Evolutionary conservation across 1,284 basidiomycete species (phyloP).

Genomic region (Rhodotorula sp.): DNA sequence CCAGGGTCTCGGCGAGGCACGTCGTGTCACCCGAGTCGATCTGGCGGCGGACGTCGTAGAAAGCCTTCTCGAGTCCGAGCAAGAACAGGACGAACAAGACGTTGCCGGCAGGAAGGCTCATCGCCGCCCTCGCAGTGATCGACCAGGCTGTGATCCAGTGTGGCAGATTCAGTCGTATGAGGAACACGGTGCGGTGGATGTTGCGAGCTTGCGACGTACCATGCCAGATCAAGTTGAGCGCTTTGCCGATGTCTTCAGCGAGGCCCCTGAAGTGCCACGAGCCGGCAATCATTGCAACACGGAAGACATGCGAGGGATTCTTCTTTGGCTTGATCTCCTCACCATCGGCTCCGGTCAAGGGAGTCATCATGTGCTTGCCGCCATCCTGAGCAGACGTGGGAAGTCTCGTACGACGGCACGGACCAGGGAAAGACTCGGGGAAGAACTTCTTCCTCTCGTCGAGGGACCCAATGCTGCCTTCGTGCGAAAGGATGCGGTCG

Average conservation of each 20-base stretch:
- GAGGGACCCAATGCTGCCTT: too few relatives aligned
- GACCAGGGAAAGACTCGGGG: too few relatives aligned
- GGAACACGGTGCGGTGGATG: slow-evolving; percentile 8
- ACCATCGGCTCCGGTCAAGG: background rate
- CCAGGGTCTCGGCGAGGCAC: too few relatives aligned
- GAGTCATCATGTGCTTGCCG: background rate
- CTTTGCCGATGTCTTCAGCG: slow-evolving; percentile 7
- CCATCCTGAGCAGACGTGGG: too few relatives aligned
- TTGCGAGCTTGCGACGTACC: slow-evolving; percentile 1
- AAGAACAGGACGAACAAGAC: too few relatives aligned
- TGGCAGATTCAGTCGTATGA: background rate
- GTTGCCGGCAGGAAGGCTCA: background rate
- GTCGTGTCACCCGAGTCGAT: too few relatives aligned
- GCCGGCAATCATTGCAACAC: slow-evolving; percentile 3
- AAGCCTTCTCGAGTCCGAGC: too few relatives aligned
- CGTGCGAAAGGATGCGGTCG: too few relatives aligned
- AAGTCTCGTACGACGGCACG: too few relatives aligned
- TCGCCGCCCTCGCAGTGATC: slow-evolving; percentile 11
- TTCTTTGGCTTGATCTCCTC: slow-evolving; percentile 4
- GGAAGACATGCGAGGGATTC: background rate
- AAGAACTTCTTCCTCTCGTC: too few relatives aligned
- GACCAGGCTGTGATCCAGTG: background rate
- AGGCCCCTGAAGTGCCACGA: slow-evolving; percentile 11
- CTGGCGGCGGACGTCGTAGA: too few relatives aligned
- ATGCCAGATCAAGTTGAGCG: slow-evolving; percentile 8